Evolutionary conservation across 257 asterid genomes (phyloP).

Genomic region (Fraxinus quadrangulata): DNA sequence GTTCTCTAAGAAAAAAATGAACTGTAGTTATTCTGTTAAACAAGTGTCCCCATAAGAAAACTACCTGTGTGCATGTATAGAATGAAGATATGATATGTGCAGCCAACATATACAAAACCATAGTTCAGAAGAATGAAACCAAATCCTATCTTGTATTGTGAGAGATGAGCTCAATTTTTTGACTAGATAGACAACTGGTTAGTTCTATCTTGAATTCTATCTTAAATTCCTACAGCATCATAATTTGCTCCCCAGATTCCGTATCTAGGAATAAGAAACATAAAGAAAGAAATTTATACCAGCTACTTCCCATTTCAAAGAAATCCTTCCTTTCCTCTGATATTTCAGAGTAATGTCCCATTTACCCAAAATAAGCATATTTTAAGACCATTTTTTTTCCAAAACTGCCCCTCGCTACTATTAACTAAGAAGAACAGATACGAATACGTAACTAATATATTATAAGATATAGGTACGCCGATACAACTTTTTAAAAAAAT

Average conservation of each 20-base stretch:
- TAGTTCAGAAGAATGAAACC: not conserved
- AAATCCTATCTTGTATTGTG: not conserved
- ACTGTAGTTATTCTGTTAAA: not conserved
- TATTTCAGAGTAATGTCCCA: not conserved
- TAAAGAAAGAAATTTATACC: not conserved
- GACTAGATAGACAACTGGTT: not conserved
- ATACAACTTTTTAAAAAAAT: no score
- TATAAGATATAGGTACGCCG: no score
- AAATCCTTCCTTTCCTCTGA: not conserved
- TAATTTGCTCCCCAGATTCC: not conserved
- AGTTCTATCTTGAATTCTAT: not conserved
- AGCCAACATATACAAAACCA: not conserved
- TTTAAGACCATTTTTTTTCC: not conserved
- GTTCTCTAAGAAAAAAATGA: not conserved
- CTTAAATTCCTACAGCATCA: not conserved
- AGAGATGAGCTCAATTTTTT: not conserved
- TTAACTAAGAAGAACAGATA: not conserved
- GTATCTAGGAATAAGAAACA: not conserved
- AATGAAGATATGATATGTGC: not conserved
- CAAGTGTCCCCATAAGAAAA: not conserved
- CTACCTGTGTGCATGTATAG: not conserved
- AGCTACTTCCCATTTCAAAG: not conserved
- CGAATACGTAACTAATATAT: no score
- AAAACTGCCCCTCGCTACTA: not conserved
- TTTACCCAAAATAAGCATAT: not conserved